A percentile compares a stretch with the other conserved stretches of the same genome.
phyloP scores from a whole-genome alignment of 805 yeast species.

The Lipomyces mesembrius region DNA sequence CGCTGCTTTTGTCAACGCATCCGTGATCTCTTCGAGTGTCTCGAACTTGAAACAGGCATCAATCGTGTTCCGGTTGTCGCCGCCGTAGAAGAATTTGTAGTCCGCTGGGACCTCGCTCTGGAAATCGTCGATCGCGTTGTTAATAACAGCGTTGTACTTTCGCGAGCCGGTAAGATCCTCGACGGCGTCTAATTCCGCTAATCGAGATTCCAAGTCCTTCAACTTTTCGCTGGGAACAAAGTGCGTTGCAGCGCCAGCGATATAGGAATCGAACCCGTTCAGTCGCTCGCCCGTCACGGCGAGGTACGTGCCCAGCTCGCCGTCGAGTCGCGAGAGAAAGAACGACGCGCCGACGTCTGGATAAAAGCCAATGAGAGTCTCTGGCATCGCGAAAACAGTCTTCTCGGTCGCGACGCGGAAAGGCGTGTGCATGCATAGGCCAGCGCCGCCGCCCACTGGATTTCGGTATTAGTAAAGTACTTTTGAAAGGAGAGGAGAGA shows the following conservation, averaged over 20 bases:
- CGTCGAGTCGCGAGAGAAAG: slow-evolving; percentile 81
- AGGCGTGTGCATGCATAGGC: slow-evolving; percentile 85
- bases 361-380: slow-evolving; percentile 93
- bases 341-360: slow-evolving; percentile 96
- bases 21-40: slow-evolving; percentile 59
- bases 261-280: slow-evolving; percentile 77
- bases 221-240: slow-evolving; percentile 72
- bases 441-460: slow-evolving; percentile 95
- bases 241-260: slow-evolving; percentile 89
- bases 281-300: slow-evolving; percentile 85
- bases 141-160: slow-evolving; percentile 53
- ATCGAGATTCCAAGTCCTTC: slow-evolving; percentile 63
- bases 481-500: neutral
- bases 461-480: neutral
- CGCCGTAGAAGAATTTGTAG: slow-evolving; percentile 62
- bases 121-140: slow-evolving; percentile 78
- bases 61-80: slow-evolving; percentile 63
- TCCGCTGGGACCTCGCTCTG: slow-evolving; percentile 66
- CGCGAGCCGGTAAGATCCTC: slow-evolving; percentile 17
- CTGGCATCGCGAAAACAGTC: slow-evolving; percentile 96
- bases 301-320: slow-evolving; percentile 80
- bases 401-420: slow-evolving; percentile 92
- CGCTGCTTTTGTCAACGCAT: slow-evolving; percentile 51
- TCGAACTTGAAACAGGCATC: slow-evolving; percentile 66
- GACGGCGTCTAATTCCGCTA: slow-evolving; percentile 58